phyloP scores from a whole-genome alignment of 257 asterid species.

The Solanum dulcamara region DNA sequence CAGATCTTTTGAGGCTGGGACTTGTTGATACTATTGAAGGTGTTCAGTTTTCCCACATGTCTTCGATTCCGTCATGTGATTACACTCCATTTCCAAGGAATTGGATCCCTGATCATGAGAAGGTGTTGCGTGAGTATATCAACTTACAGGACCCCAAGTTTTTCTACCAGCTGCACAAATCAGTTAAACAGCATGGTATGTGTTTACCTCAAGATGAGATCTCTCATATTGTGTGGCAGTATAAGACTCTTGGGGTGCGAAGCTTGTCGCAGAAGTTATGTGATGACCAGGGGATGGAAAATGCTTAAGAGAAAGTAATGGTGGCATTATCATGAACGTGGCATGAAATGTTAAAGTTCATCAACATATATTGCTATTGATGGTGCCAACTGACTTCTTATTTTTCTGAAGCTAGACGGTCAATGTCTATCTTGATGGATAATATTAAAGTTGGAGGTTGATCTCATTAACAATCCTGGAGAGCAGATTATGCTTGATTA shows the following conservation, averaged over 20 bases:
- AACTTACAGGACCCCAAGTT: constrained; percentile 64
- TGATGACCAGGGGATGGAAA: constrained; percentile 14
- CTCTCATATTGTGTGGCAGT: constrained; percentile 75
- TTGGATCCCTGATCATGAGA: constrained; percentile 89
- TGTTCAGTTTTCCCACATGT: constrained; percentile 74
- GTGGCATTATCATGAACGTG: neutral
- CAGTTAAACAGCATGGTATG: constrained; percentile 46
- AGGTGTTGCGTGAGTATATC: constrained; percentile 54
- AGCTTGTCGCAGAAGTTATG: constrained; percentile 20
- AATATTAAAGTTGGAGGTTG: neutral
- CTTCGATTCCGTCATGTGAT: constrained; percentile 75
- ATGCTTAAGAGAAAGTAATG: constrained; percentile 5
- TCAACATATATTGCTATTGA: neutral
- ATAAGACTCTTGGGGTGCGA: constrained; percentile 53
- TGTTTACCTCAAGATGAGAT: constrained; percentile 70
- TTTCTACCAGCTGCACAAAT: constrained; percentile 60
- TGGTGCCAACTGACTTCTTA: neutral
- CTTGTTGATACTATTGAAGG: constrained; percentile 90
- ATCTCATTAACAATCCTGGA: neutral
- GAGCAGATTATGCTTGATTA: neutral
- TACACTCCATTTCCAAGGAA: constrained; percentile 85
- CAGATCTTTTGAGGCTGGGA: constrained; percentile 93
- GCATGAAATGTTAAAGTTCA: neutral
- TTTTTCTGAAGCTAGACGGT: neutral
- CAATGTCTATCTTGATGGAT: neutral